phyloP scores from a whole-genome alignment of 148 eudicot genomes.

The Dysphania ambrosioides region DNA sequence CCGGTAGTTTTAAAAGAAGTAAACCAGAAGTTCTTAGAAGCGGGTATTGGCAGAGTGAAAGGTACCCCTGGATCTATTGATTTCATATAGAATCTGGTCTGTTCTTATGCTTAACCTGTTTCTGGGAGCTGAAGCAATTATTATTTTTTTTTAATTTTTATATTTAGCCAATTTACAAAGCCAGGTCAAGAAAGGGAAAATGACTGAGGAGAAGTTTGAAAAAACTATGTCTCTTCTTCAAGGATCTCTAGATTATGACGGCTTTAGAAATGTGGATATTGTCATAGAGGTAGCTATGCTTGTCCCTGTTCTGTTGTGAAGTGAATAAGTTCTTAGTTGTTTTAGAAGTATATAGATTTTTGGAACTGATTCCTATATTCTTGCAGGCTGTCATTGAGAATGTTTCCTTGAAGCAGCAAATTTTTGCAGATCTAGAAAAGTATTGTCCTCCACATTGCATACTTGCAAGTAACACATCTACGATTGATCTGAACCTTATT shows the following conservation, averaged over 20 bases:
- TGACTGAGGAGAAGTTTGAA: constrained; percentile 71
- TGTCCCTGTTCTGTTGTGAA: background rate
- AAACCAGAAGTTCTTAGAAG: constrained; percentile 66
- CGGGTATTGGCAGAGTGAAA: constrained; percentile 75
- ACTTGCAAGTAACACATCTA: constrained; percentile 96
- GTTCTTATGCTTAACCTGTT: constrained; percentile 12
- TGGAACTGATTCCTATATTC: constrained; percentile 3
- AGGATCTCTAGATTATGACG: constrained; percentile 71
- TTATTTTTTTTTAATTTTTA: no score
- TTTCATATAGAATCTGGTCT: constrained; percentile 10
- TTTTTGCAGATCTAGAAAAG: constrained; percentile 84
- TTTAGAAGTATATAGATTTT: background rate
- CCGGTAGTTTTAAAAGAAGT: constrained; percentile 88
- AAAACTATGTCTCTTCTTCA: constrained; percentile 75
- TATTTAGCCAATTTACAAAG: constrained; percentile 78
- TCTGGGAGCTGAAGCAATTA: constrained; percentile 11
- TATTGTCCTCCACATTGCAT: constrained; percentile 88
- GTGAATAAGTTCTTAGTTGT: background rate
- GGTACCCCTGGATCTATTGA: constrained; percentile 34
- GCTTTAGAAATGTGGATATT: constrained; percentile 90
- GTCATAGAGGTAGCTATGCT: constrained; percentile 75
- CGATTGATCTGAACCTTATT: constrained; percentile 84
- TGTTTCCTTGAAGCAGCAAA: constrained; percentile 79
- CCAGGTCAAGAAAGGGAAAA: constrained; percentile 83
- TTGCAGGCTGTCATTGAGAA: constrained; percentile 92